Conservation (phyloP, 306 rosid species). For the Pterocarpus macrocarpus region DNA sequence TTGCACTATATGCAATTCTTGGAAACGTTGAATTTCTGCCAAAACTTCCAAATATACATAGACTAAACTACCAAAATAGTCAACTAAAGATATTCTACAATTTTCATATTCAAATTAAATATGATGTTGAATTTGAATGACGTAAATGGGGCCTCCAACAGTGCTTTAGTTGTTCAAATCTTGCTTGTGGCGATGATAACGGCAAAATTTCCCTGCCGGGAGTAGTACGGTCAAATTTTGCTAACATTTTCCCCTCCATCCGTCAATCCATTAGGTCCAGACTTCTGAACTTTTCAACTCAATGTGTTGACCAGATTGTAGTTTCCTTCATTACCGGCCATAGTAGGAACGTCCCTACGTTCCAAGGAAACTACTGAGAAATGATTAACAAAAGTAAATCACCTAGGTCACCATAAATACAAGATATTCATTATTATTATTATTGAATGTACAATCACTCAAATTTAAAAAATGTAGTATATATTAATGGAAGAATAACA, state of each 20-base stretch:
- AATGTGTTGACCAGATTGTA: background rate
- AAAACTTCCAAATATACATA: too few species aligned
- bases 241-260: background rate
- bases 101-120: background rate
- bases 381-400: background rate
- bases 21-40: too few species aligned
- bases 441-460: background rate
- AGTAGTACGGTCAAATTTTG: background rate
- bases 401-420: background rate
- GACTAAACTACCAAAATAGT: too few species aligned
- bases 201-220: background rate
- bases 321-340: background rate
- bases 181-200: background rate
- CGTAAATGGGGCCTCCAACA: background rate
- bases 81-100: background rate
- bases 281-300: too few species aligned
- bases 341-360: too few species aligned
- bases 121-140: background rate
- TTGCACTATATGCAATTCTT: background rate
- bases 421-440: background rate
- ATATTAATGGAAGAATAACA: conserved; percentile 14
- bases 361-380: background rate
- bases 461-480: background rate
- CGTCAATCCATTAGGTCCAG: too few species aligned
- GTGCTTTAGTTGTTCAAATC: background rate